Evolutionary conservation across 176 grass and related monocot species (phyloP).

Genomic region (Sorghum bicolor): Sorghum_bicolor_NCBIv3 NC_012873.2:3492501-3493000

Average conservation of each 20-base stretch:
- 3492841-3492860: not conserved
- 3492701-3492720: slow-evolving; percentile 57
- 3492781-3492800: slow-evolving; percentile 37
- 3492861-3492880: not conserved
- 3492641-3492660: slow-evolving; percentile 28
- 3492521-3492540: slow-evolving; percentile 20
- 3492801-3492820: slow-evolving; percentile 50
- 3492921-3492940: slow-evolving; percentile 51
- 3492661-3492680: not conserved
- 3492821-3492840: slow-evolving; percentile 41
- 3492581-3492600: slow-evolving; percentile 41
- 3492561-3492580: slow-evolving; percentile 50
- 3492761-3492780: slow-evolving; percentile 53
- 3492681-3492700: slow-evolving; percentile 41
- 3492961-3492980: slow-evolving; percentile 17
- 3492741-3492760: slow-evolving; percentile 52
- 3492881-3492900: slow-evolving; percentile 38
- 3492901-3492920: slow-evolving; percentile 45
- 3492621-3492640: slow-evolving; percentile 35
- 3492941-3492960: slow-evolving; percentile 11
- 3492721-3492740: slow-evolving; percentile 35
- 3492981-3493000: slow-evolving; percentile 77
- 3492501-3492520: slow-evolving; percentile 46
- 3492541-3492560: slow-evolving; percentile 45
- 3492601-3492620: slow-evolving; percentile 51